Evolutionary conservation across 2,329 filamentous ascomycete genomes (phyloP), one percentile per base, ranked within the genome.

Genomic region (Alternaria sp.): DNA sequence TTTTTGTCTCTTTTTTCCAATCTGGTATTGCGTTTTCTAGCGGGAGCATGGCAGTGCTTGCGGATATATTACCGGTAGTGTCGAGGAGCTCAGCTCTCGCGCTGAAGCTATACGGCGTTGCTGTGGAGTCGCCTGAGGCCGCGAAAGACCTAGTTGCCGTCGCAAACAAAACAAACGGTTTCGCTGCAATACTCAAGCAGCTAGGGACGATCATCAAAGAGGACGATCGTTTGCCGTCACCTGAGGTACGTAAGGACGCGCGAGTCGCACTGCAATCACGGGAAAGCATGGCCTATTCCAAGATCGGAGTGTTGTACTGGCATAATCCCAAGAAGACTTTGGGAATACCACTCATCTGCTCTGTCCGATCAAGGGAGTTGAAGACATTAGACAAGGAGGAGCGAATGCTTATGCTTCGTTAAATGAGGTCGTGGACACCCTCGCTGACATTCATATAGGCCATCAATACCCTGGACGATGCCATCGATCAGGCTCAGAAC

Each of bases 111-210:
- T 81, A 80, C 63, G 70, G 70, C 47, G 62, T 77, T 37, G 75
- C 73, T 62, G 68, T 73, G 44, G 65, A 64, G 37, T 66, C 71
- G 10, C 61, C 72, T 12, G 61, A 65, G 58, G 69, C 71, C 23
- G 70, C 75, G 30, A 72, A 64, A 50, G 73, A 78, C 53, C 60
- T 77, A 30, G 65, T 73, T 54, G 67, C 61, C 26, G 64, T 78
- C n/a, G 77, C 79, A 12, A 76, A 69, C 56, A 66, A 69, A n/a
- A 73, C 80, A 58, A 79, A 75, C 63, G 71, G 72, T 43, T 76
- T 81, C 49, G 75, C 75, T 46, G 69, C 75, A 8, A 77, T 75
- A 30, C 55, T 81, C 61, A 80, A 81, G 65, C 78, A 82, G 56
- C 67, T 80, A 20, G 79, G 78, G 49, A 76, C 77, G 0, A 71